A percentile compares a stretch with the other conserved stretches of the same genome.
Evolutionary conservation across 805 yeast genomes (phyloP).

Genomic region (Vanderwaltozyma verrucispora): DNA sequence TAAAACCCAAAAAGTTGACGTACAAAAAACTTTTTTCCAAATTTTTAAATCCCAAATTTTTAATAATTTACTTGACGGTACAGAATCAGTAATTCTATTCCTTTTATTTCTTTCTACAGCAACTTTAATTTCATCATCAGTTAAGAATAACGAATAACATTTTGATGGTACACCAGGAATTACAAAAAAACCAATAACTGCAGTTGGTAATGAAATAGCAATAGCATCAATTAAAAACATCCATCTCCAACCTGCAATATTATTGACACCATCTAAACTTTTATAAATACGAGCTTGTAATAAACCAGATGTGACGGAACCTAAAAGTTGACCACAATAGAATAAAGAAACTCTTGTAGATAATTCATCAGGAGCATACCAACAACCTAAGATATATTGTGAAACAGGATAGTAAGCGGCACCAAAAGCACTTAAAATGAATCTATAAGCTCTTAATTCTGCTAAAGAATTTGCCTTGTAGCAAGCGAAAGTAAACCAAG

Average conservation of each 20-base stretch:
- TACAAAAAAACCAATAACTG: conserved; percentile 36
- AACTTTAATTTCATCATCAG: conserved; percentile 48
- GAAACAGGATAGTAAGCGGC: conserved; percentile 57
- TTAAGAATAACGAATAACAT: conserved; percentile 43
- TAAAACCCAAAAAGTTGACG: conserved; percentile 49
- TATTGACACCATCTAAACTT: conserved; percentile 34
- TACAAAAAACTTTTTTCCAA: conserved; percentile 43
- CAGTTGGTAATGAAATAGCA: conserved; percentile 38
- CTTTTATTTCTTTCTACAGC: conserved; percentile 37
- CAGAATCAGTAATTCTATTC: conserved; percentile 26
- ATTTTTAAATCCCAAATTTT: conserved; percentile 31
- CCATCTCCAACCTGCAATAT: conserved; percentile 58
- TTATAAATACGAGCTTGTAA: conserved; percentile 36
- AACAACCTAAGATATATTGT: conserved; percentile 49
- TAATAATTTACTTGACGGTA: conserved; percentile 19
- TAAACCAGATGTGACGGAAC: conserved; percentile 47
- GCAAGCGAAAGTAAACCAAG: conserved; percentile 49
- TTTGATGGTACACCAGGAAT: conserved; percentile 54
- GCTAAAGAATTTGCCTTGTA: conserved; percentile 39
- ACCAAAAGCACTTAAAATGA: conserved; percentile 60
- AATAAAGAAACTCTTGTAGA: conserved; percentile 53
- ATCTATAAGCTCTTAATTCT: conserved; percentile 51
- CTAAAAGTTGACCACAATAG: conserved; percentile 40
- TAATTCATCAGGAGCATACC: conserved; percentile 51
- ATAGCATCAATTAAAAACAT: conserved; percentile 55